A percentile compares a stretch with the other conserved stretches of the same genome.
These are phyloP conservation scores for Fusarium sp. DNA, from an alignment of 2,329 filamentous ascomycete species.

Conservation along the genomic window DNA sequence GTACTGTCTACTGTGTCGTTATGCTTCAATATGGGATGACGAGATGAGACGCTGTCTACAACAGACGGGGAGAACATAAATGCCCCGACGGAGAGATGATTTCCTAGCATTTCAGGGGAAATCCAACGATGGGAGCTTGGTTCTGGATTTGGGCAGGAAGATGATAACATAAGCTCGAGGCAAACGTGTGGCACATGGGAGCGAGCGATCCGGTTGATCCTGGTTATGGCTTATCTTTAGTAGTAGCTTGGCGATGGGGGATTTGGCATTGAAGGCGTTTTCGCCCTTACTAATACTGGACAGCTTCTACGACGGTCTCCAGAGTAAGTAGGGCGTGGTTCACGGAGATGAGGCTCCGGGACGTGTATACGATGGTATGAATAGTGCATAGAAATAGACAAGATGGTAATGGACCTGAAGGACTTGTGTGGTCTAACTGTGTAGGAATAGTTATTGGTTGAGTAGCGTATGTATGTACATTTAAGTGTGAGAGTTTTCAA, in stretches of 20 bases:
- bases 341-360: constrained; percentile 29
- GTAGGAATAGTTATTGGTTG: neutral
- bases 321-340: constrained; percentile 14
- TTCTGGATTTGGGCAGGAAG: constrained; percentile 26
- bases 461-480: neutral
- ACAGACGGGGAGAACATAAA: neutral
- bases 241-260: constrained; percentile 13
- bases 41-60: constrained; percentile 12
- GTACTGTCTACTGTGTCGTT: constrained; percentile 17
- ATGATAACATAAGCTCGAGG: constrained; percentile 1
- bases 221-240: constrained; percentile 18
- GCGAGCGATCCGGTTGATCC: constrained; percentile 23
- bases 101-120: constrained; percentile 29
- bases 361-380: constrained; percentile 36
- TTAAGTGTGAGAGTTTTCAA: too few relatives aligned
- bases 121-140: constrained; percentile 11
- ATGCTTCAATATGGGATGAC: constrained; percentile 19
- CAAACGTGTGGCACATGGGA: constrained; percentile 21
- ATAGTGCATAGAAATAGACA: constrained; percentile 40
- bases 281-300: constrained; percentile 12
- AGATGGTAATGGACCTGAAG: constrained; percentile 8
- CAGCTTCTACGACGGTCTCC: constrained; percentile 4
- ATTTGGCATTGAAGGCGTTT: constrained; percentile 24
- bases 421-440: neutral
- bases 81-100: constrained; percentile 1